A percentile compares a stretch with the other conserved stretches of the same genome.
phyloP scores from a whole-genome alignment of 2,329 filamentous ascomycete genomes.

The Hypomyces rosellus region DNA sequence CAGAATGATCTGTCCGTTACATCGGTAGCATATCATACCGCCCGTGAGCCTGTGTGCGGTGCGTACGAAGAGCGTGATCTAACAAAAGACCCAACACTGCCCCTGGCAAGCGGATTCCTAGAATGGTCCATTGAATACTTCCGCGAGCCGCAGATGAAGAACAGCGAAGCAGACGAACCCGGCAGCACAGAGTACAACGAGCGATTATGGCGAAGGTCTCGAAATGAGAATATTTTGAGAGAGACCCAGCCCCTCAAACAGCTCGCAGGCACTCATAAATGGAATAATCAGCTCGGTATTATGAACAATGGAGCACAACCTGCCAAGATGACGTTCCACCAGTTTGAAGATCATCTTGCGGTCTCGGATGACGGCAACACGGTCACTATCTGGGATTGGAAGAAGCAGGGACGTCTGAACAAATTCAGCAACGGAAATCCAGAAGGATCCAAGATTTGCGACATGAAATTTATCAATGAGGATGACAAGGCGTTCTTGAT shows the following conservation, averaged over 20 bases:
- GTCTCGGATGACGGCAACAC: constrained; percentile 91
- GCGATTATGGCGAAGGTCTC: constrained; percentile 82
- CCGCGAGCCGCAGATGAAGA: constrained; percentile 96
- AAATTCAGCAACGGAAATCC: constrained; percentile 95
- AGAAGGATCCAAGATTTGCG: constrained; percentile 81
- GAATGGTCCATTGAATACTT: constrained; percentile 98
- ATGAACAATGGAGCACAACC: constrained; percentile 88
- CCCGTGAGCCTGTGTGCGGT: constrained; percentile 72
- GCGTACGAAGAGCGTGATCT: constrained; percentile 60
- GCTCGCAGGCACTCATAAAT: constrained; percentile 75
- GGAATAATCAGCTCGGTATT: constrained; percentile 77
- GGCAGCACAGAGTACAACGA: constrained; percentile 96
- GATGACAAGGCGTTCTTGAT: constrained; percentile 93
- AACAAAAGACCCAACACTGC: constrained; percentile 56
- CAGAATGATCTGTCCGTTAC: constrained; percentile 63
- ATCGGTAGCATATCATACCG: constrained; percentile 66
- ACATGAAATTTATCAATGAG: constrained; percentile 96
- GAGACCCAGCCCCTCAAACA: constrained; percentile 93
- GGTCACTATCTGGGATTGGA: constrained; percentile 91
- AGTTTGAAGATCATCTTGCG: constrained; percentile 93
- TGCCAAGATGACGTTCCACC: constrained; percentile 90
- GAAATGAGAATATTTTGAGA: constrained; percentile 86
- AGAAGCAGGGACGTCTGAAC: constrained; percentile 64
- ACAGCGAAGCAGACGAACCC: constrained; percentile 90
- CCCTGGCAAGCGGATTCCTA: constrained; percentile 75